Conservation (phyloP, 805 yeast species). For the Kurtzmaniella fragi region DNA sequence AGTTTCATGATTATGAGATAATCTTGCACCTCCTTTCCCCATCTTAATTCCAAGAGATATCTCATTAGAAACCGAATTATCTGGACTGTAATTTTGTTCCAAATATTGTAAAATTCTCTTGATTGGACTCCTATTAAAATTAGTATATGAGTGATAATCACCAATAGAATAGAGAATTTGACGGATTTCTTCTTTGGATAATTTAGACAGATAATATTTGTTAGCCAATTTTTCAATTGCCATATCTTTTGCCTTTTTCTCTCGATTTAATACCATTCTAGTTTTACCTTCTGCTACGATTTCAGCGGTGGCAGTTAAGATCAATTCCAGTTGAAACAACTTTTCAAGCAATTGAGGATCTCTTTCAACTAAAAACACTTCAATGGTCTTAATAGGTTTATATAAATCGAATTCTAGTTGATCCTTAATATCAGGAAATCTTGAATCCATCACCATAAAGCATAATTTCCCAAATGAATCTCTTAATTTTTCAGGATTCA, state of each 20-base stretch:
- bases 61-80: constrained; percentile 30
- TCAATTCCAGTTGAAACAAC: constrained; percentile 53
- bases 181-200: constrained; percentile 57
- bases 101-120: constrained; percentile 54
- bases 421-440: constrained; percentile 62
- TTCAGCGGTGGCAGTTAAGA: constrained; percentile 63
- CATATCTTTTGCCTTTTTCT: constrained; percentile 62
- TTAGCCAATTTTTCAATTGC: constrained; percentile 58
- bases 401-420: constrained; percentile 74
- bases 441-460: constrained; percentile 83
- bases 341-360: constrained; percentile 29
- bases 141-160: constrained; percentile 69
- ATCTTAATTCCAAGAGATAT: constrained; percentile 58
- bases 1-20: constrained; percentile 67
- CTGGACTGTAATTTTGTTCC: constrained; percentile 15
- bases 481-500: constrained; percentile 81
- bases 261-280: constrained; percentile 48
- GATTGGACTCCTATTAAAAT: constrained; percentile 66
- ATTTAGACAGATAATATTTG: constrained; percentile 39
- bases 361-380: constrained; percentile 38
- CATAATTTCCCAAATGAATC: constrained; percentile 75
- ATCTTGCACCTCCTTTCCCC: constrained; percentile 65
- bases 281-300: constrained; percentile 56
- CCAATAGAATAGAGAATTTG: constrained; percentile 74
- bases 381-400: constrained; percentile 65